Evolutionary conservation across 108 stramenopile genomes (phyloP).

Genomic region (Fragilaria crotonensis): DNA sequence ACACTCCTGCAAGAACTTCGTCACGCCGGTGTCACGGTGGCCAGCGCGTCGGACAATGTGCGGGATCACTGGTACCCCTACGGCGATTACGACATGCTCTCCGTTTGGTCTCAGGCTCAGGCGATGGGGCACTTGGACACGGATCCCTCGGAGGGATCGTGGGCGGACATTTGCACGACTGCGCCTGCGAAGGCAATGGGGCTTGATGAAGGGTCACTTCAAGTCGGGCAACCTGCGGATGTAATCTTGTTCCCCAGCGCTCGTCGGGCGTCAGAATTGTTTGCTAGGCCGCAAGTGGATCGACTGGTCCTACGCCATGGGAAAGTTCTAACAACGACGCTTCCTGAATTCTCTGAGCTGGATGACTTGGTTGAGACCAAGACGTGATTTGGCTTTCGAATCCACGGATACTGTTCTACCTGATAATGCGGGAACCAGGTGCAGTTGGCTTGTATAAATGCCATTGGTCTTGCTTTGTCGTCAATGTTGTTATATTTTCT

Average conservation of each 20-base stretch:
- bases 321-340: neutral
- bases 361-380: neutral
- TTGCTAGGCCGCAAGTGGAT: neutral
- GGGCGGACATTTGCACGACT: neutral
- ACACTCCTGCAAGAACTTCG: neutral
- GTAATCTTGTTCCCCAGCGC: neutral
- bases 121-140: neutral
- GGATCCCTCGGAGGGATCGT: neutral
- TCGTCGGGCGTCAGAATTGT: neutral
- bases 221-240: neutral
- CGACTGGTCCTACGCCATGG: neutral
- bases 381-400: too few species aligned
- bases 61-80: too few species aligned
- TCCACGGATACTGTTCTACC: too few species aligned
- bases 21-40: neutral
- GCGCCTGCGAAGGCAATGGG: neutral
- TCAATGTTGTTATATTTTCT: too few species aligned
- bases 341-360: neutral
- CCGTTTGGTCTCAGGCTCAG: neutral
- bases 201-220: too few species aligned
- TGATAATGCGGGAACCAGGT: too few species aligned
- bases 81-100: neutral
- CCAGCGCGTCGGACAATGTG: neutral
- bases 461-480: too few species aligned
- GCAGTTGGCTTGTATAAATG: too few species aligned